These are phyloP conservation scores for Saccharomyces kudriavzevii DNA, from an alignment of 805 yeast genomes.

Conservation along the genomic window DNA sequence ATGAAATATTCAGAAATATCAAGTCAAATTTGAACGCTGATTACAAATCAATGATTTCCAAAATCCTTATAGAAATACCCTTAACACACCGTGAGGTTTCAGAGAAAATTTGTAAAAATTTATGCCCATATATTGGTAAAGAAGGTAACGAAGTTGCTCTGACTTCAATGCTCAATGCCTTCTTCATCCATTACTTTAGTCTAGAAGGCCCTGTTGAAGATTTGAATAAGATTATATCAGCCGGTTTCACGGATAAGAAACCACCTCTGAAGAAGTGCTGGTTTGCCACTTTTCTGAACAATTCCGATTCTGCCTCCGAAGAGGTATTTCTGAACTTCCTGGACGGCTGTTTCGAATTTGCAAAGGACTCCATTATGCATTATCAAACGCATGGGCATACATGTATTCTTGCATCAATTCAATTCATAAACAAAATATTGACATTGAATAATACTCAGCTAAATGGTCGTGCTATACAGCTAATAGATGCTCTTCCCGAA, in stretches of 20 bases:
- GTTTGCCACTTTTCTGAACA: conserved; percentile 40
- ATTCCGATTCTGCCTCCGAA: conserved; percentile 25
- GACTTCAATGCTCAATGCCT: conserved; percentile 39
- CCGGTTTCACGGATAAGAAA: conserved; percentile 63
- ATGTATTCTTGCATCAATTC: conserved; percentile 18
- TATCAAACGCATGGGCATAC: conserved; percentile 37
- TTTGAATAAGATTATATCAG: conserved; percentile 32
- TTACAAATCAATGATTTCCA: conserved; percentile 47
- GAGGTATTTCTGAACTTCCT: conserved; percentile 31
- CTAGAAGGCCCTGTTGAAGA: conserved; percentile 20
- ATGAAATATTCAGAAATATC: conserved; percentile 48
- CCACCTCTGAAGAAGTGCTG: conserved; percentile 56
- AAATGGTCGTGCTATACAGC: conserved; percentile 4
- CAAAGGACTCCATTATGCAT: conserved; percentile 31
- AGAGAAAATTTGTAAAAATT: conserved; percentile 33
- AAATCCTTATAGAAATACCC: conserved; percentile 34
- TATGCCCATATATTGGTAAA: conserved; percentile 51
- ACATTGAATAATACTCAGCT: conserved; percentile 4
- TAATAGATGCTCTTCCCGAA: conserved; percentile 10
- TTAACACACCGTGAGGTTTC: conserved; percentile 26
- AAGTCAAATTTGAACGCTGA: conserved; percentile 59
- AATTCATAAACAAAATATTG: conserved; percentile 14
- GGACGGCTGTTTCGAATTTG: conserved; percentile 22
- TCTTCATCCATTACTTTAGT: conserved; percentile 38
- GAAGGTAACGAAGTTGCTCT: conserved; percentile 71